Conservation (phyloP, 192 early-diverging fungal genomes). For the Coemansia sp. region DNA sequence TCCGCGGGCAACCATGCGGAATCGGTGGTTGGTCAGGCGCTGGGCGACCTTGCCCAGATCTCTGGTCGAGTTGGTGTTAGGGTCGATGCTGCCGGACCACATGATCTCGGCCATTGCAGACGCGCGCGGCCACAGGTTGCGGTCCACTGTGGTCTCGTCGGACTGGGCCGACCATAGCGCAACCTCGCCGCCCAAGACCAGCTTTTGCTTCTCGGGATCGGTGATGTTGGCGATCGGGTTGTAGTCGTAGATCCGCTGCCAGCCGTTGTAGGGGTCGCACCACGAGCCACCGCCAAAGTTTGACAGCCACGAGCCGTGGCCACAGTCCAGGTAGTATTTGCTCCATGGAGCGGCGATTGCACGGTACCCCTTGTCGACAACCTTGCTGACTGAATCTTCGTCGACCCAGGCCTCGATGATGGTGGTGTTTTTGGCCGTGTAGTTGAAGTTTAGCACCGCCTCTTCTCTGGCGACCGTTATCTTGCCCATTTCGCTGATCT, state of each 20-base stretch:
- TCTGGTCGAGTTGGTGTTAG: slow-evolving; percentile 46
- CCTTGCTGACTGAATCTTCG: slow-evolving; percentile 52
- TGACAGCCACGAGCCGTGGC: slow-evolving; percentile 67
- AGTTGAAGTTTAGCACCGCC: slow-evolving; percentile 54
- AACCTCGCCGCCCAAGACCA: slow-evolving; percentile 64
- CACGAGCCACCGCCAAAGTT: slow-evolving; percentile 63
- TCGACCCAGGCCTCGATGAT: slow-evolving; percentile 66
- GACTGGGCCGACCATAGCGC: slow-evolving; percentile 67
- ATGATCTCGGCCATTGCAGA: slow-evolving; percentile 64
- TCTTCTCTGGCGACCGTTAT: slow-evolving; percentile 74
- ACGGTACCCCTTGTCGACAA: slow-evolving; percentile 59
- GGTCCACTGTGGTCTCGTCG: slow-evolving; percentile 56
- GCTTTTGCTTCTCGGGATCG: slow-evolving; percentile 51
- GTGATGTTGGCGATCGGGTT: slow-evolving; percentile 59
- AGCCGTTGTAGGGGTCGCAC: slow-evolving; percentile 68
- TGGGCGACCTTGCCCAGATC: slow-evolving; percentile 57
- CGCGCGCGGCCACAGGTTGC: slow-evolving; percentile 65
- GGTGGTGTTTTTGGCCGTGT: slow-evolving; percentile 55
- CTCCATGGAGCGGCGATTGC: slow-evolving; percentile 58
- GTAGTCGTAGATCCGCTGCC: slow-evolving; percentile 66
- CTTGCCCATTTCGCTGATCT: slow-evolving; percentile 56
- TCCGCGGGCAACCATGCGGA: slow-evolving; percentile 62
- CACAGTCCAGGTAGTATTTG: slow-evolving; percentile 71
- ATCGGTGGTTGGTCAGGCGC: slow-evolving; percentile 65
- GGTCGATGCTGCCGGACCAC: slow-evolving; percentile 65